Evolutionary conservation across 2,329 filamentous ascomycete genomes (phyloP).

Genomic region (Aspergillus brasiliensis): DNA sequence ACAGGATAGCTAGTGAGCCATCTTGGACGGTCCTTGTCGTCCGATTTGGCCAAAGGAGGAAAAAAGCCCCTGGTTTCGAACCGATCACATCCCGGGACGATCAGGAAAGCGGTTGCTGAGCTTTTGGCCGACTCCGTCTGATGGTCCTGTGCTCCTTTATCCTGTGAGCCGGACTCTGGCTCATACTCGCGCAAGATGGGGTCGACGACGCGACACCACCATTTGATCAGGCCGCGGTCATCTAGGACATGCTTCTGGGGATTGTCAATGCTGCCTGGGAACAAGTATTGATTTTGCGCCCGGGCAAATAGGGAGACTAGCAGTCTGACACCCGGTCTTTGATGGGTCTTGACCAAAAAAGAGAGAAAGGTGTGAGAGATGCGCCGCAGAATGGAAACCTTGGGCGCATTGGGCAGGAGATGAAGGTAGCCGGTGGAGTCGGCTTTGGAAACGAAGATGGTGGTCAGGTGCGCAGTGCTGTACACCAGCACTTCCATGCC

Average conservation of each 20-base stretch:
- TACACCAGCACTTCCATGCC: slow-evolving; percentile 89
- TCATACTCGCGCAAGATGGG: slow-evolving; percentile 62
- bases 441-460: slow-evolving; percentile 93
- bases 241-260: slow-evolving; percentile 85
- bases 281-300: slow-evolving; percentile 90
- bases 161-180: slow-evolving; percentile 42
- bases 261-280: slow-evolving; percentile 88
- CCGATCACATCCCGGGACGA: slow-evolving; percentile 83
- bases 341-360: slow-evolving; percentile 69
- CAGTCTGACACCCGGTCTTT: slow-evolving; percentile 66
- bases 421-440: slow-evolving; percentile 90
- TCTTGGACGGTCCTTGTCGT: slow-evolving; percentile 38
- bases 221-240: slow-evolving; percentile 84
- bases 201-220: slow-evolving; percentile 92
- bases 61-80: slow-evolving; percentile 79
- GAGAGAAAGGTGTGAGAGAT: slow-evolving; percentile 75
- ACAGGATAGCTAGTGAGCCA: slow-evolving; percentile 69
- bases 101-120: slow-evolving; percentile 72
- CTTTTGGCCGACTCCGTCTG: slow-evolving; percentile 33
- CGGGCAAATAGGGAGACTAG: slow-evolving; percentile 90
- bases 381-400: slow-evolving; percentile 68
- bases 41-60: slow-evolving; percentile 55
- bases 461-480: slow-evolving; percentile 76
- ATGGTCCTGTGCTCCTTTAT: slow-evolving; percentile 32
- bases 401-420: slow-evolving; percentile 61